Evolutionary conservation across 2,329 filamentous ascomycete species (phyloP), one percentile per base, ranked within the genome.

Genomic region (Lasiodiplodia citricola): DNA sequence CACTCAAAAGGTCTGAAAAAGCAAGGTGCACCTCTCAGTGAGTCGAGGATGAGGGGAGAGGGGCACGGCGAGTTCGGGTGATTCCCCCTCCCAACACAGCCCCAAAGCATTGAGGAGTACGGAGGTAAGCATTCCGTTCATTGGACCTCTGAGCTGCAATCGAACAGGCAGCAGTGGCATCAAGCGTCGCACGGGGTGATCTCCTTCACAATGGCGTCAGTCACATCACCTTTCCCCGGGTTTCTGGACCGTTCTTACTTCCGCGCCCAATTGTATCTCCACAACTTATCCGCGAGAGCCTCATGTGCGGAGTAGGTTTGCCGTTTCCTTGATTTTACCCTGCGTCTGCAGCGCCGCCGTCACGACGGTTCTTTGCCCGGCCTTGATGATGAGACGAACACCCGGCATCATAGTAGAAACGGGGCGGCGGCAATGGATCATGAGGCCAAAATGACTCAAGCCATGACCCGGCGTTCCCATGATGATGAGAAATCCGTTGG

Each of bases 181-280:
- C 5, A n/a, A 47, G 47, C 47, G 44, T 51, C 31, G 11, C 7
- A 8, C 21, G 8, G 13, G 41, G 31, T 31, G 44, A 51, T 51
- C 28, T 51, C 60, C 44, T 63, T 37, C 60, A 52, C 28, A 44
- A 63, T 63, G 60, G 60, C 60, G 60, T 63, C 60, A 52, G 60
- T 37, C 8, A 52, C 37, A 28, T 52, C 60, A 37, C 31, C 60
- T 63, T 63, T 47, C 35, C 28, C 60, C 16, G 60, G 44, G 28
- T 51, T 23, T 35, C 21, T 63, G 25, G 58, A 41, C 41, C 41
- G 41, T 37, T 28, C 44, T 21, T 18, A 16, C 8, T 44, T n/a
- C 28, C 11, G n/a, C 37, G 7, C 16, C 60, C 60, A 52, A 63
- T 63, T n/a, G 60, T 14, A 11, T 31, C 37, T 13, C 28, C 25